A percentile compares a stretch with the other conserved stretches of the same genome.
Evolutionary conservation across 1,139 yeast genomes (phyloP).

Genomic region (Martiniozyma asiatica): DNA sequence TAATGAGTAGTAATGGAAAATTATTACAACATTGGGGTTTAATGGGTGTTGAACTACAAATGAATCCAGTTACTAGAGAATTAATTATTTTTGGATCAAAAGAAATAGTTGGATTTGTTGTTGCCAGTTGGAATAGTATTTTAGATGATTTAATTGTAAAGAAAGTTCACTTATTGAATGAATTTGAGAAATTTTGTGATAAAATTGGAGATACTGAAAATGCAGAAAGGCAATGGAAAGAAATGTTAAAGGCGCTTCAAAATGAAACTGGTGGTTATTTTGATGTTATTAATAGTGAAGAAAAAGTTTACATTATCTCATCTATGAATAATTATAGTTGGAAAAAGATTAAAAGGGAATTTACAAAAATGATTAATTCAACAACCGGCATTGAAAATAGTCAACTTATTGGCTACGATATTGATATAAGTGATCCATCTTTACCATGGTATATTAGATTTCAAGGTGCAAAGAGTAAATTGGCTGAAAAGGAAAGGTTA

Average conservation of each 20-base stretch:
- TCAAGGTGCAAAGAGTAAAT: conserved; percentile 7
- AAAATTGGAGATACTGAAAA: conserved; percentile 9
- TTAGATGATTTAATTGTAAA: conserved; percentile 13
- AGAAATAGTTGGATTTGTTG: conserved; percentile 20
- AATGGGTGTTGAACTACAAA: conserved; percentile 41
- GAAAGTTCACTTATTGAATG: conserved; percentile 12
- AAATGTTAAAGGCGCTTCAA: conserved; percentile 11
- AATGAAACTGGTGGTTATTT: conserved; percentile 20
- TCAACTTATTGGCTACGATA: too few species aligned
- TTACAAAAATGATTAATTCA: conserved; percentile 19
- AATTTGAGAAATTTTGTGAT: conserved; percentile 12
- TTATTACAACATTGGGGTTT: conserved; percentile 38
- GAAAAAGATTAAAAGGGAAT: conserved; percentile 16
- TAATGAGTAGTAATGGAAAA: conserved; percentile 36
- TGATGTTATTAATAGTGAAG: conserved; percentile 16
- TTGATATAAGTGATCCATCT: conserved; percentile 13
- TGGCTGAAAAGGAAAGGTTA: conserved; percentile 7
- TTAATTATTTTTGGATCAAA: conserved; percentile 26
- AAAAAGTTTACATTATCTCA: conserved; percentile 16
- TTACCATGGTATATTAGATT: conserved; percentile 20
- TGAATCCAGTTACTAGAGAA: conserved; percentile 27
- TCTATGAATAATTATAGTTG: conserved; percentile 17
- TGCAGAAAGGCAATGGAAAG: too few species aligned
- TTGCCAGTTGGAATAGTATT: conserved; percentile 21
- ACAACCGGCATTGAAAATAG: too few species aligned